These are phyloP conservation scores for Entelexis paramagnoliae DNA, from an alignment of 1,139 yeast genomes.

Conservation along the genomic window DNA sequence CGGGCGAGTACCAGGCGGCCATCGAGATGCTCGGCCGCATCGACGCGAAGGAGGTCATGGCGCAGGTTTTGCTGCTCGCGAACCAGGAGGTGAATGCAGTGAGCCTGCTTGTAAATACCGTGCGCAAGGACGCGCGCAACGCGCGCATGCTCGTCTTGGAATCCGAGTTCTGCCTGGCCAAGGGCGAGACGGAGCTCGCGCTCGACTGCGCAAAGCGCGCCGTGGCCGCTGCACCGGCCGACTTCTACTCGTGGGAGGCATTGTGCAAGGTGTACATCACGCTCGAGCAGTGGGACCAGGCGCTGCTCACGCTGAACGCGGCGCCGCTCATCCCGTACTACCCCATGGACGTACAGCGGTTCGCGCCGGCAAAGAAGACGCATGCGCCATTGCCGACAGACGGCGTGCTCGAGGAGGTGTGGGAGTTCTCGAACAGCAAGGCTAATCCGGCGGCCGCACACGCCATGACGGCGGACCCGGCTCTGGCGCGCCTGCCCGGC, in stretches of 20 bases:
- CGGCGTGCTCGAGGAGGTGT: conserved; percentile 46
- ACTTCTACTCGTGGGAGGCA: conserved; percentile 71
- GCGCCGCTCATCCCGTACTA: conserved; percentile 81
- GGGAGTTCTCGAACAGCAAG: conserved; percentile 50
- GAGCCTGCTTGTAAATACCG: conserved; percentile 49
- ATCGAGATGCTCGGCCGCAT: conserved; percentile 42
- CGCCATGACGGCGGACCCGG: conserved; percentile 33
- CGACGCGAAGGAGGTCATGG: conserved; percentile 48
- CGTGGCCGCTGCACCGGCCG: conserved; percentile 73
- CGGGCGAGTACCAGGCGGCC: conserved; percentile 55
- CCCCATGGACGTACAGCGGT: conserved; percentile 41
- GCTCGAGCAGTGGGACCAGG: conserved; percentile 60
- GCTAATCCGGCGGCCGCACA: conserved; percentile 48
- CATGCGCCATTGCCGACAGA: conserved; percentile 74
- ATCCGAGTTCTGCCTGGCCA: conserved; percentile 58
- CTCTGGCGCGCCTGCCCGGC: conserved; percentile 62
- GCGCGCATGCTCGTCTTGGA: conserved; percentile 49
- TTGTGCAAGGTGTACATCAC: conserved; percentile 65
- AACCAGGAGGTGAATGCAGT: conserved; percentile 79
- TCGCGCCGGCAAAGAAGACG: conserved; percentile 60
- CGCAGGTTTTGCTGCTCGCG: conserved; percentile 47
- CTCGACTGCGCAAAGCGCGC: conserved; percentile 62
- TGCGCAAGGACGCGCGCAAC: conserved; percentile 51
- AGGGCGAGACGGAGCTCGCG: conserved; percentile 61
- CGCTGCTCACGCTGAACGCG: conserved; percentile 73